phyloP scores from a whole-genome alignment of 495 filamentous ascomycete species.

The Hypoxylon intermedium region DNA sequence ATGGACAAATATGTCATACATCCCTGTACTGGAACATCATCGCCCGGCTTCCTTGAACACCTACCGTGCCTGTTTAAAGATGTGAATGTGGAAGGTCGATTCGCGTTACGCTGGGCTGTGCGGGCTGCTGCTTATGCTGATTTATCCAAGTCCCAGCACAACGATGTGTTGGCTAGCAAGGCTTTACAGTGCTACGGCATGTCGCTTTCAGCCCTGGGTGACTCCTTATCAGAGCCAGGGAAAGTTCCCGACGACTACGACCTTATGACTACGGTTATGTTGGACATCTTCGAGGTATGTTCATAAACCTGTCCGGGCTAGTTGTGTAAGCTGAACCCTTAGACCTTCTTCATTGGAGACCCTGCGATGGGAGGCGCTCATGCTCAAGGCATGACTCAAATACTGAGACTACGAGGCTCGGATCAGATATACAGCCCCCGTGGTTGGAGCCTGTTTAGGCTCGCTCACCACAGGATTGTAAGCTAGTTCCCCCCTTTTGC shows the following conservation, averaged over 20 bases:
- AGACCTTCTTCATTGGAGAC: conserved; percentile 37
- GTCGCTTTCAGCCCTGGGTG: conserved; percentile 41
- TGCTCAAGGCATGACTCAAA: conserved; percentile 49
- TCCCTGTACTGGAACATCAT: conserved; percentile 43
- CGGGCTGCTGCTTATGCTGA: conserved; percentile 44
- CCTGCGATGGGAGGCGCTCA: conserved; percentile 35
- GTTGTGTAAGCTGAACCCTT: conserved; percentile 4
- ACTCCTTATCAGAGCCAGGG: conserved; percentile 24
- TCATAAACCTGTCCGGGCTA: not conserved
- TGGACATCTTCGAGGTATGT: conserved; percentile 47
- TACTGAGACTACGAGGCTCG: conserved; percentile 41
- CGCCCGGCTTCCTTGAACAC: conserved; percentile 46
- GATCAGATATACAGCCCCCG: conserved; percentile 40
- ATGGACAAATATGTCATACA: conserved; percentile 48
- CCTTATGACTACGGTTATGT: conserved; percentile 47
- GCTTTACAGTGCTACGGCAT: conserved; percentile 44
- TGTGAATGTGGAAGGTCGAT: conserved; percentile 42
- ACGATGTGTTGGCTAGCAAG: conserved; percentile 25
- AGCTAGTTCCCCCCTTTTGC: not conserved
- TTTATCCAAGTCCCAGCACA: conserved; percentile 34
- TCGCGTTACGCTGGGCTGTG: conserved; percentile 46
- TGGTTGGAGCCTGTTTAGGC: conserved; percentile 43
- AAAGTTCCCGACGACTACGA: conserved; percentile 45
- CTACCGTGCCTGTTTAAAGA: conserved; percentile 45
- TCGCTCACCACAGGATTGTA: conserved; percentile 46